Conservation (phyloP, 2,329 filamentous ascomycete genomes). For the Fusarium penzigii region DNA sequence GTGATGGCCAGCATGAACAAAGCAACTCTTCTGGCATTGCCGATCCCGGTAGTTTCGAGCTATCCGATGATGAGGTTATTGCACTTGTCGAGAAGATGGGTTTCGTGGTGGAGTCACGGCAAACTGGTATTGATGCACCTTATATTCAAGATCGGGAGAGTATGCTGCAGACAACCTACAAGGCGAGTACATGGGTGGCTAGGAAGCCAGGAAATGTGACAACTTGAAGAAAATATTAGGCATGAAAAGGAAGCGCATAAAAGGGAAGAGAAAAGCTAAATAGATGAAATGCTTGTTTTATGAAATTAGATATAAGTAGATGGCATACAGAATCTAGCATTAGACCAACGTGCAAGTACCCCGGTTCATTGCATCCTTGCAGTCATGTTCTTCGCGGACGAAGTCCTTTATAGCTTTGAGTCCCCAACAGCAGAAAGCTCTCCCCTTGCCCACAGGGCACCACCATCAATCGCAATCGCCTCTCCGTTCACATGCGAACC, state of each 20-base stretch:
- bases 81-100: slow-evolving; percentile 72
- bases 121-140: slow-evolving; percentile 65
- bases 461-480: slow-evolving; percentile 70
- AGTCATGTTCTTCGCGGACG: too few relatives aligned
- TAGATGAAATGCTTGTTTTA: not conserved
- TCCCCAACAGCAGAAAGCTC: slow-evolving; percentile 39
- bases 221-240: slow-evolving; percentile 1
- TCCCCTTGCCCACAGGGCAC: slow-evolving; percentile 54
- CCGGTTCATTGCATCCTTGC: not conserved
- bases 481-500: slow-evolving; percentile 72
- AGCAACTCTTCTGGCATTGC: slow-evolving; percentile 68
- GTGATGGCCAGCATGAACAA: slow-evolving; percentile 51
- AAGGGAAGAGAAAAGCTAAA: slow-evolving; percentile 1
- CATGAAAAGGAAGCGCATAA: not conserved
- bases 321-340: not conserved
- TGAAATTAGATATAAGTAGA: not conserved
- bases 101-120: slow-evolving; percentile 69
- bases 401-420: slow-evolving; percentile 42
- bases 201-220: slow-evolving; percentile 56
- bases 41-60: slow-evolving; percentile 86
- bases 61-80: slow-evolving; percentile 86
- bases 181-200: slow-evolving; percentile 82
- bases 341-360: not conserved
- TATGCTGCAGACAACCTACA: slow-evolving; percentile 84
- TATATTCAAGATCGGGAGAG: slow-evolving; percentile 86